Percentiles rank a stretch among this genome's conserved stretches.
Conservation (phyloP, 345 rosid species). For the Arabis hirsuta region DNA sequence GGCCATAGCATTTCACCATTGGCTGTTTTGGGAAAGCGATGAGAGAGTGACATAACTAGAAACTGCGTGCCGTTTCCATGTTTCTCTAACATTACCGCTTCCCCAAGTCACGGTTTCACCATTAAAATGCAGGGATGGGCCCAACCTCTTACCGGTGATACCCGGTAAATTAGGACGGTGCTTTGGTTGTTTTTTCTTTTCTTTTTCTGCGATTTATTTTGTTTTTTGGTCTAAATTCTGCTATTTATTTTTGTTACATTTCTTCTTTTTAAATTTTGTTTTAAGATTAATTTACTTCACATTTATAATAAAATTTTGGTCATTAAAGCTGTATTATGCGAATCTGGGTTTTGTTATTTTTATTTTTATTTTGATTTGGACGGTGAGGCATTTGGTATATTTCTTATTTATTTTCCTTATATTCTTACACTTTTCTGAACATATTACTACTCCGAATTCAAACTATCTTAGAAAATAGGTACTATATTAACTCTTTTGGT, state of each 20-base stretch:
- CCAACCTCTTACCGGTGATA: slow-evolving; percentile 18
- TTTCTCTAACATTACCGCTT: slow-evolving; percentile 31
- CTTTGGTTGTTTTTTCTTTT: neutral
- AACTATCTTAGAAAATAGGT: neutral
- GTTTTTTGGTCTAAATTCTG: neutral
- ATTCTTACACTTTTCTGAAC: neutral
- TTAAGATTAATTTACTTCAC: no score
- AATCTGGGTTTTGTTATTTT: neutral
- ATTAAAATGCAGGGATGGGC: slow-evolving; percentile 8
- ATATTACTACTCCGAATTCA: neutral
- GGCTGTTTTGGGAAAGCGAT: slow-evolving; percentile 39
- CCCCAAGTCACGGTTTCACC: slow-evolving; percentile 35
- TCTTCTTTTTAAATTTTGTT: no score
- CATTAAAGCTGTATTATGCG: no score
- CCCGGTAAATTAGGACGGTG: slow-evolving; percentile 33
- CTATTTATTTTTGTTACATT: neutral
- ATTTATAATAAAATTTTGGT: no score
- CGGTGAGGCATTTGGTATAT: neutral
- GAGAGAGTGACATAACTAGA: slow-evolving; percentile 32
- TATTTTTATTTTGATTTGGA: neutral
- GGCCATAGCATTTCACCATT: slow-evolving; percentile 39
- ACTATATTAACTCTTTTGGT: slow-evolving; percentile 1
- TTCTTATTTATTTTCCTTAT: neutral
- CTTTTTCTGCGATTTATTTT: no score
- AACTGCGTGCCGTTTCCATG: slow-evolving; percentile 44